These are phyloP conservation scores for Nitzschia sp. DNA, from an alignment of 108 stramenopile genomes.

Conservation along the genomic window DNA sequence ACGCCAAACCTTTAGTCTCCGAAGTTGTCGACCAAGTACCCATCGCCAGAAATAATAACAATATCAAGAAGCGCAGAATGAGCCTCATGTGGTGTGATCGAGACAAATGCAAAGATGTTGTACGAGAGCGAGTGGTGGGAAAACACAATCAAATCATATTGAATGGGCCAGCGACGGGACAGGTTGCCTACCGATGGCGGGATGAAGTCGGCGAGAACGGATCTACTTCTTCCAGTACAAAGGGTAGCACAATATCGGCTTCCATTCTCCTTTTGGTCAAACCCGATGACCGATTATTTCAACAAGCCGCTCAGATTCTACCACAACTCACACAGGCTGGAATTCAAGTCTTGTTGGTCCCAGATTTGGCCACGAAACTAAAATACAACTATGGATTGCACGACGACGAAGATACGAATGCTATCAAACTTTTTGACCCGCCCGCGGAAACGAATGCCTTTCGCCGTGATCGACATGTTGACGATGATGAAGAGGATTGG, in stretches of 20 bases:
- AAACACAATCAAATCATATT: slow-evolving; percentile 74
- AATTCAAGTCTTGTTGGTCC: slow-evolving; percentile 57
- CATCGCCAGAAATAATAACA: too few species aligned
- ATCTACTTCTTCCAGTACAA: neutral
- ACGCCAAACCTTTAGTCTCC: neutral
- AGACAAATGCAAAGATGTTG: slow-evolving; percentile 49
- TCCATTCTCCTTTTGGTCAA: slow-evolving; percentile 74
- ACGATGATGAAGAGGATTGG: slow-evolving; percentile 29
- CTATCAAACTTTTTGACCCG: slow-evolving; percentile 68
- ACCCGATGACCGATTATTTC: slow-evolving; percentile 58
- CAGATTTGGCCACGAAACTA: slow-evolving; percentile 58
- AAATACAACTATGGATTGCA: slow-evolving; percentile 54
- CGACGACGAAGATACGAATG: slow-evolving; percentile 4
- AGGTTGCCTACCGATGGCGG: slow-evolving; percentile 77
- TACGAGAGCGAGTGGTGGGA: slow-evolving; percentile 76
- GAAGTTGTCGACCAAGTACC: too few species aligned
- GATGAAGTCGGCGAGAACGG: neutral
- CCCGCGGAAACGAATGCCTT: slow-evolving; percentile 15
- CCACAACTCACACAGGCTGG: slow-evolving; percentile 43
- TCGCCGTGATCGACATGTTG: slow-evolving; percentile 13
- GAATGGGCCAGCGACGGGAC: slow-evolving; percentile 80
- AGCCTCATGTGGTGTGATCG: slow-evolving; percentile 74
- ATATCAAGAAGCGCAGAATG: slow-evolving; percentile 38
- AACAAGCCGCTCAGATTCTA: slow-evolving; percentile 63
- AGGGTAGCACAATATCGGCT: slow-evolving; percentile 18